Percentiles rank a stretch among this genome's conserved stretches.
phyloP scores from a whole-genome alignment of 2,329 filamentous ascomycete species.

The Myriangium duriaei region DNA sequence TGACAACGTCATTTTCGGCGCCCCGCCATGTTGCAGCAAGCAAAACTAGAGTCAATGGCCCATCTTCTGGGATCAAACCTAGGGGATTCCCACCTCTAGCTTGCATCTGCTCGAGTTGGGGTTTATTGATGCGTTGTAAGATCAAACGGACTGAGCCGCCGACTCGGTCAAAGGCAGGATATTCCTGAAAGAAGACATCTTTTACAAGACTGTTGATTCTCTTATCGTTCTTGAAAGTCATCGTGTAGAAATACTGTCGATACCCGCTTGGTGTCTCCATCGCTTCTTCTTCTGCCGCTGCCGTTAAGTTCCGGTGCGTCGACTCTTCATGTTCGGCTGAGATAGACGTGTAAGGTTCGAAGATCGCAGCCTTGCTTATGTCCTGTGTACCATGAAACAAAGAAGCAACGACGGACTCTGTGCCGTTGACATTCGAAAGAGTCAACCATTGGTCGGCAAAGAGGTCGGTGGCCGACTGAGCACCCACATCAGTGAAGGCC shows the following conservation, averaged over 20 bases:
- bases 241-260: conserved; percentile 23
- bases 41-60: not conserved
- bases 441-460: conserved; percentile 1
- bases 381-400: conserved; percentile 1
- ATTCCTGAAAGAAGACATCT: conserved; percentile 18
- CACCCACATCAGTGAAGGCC: conserved; percentile 1
- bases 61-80: conserved; percentile 2
- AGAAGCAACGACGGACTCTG: not conserved
- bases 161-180: too few species aligned
- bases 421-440: conserved; percentile 3
- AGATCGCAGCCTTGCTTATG: conserved; percentile 5
- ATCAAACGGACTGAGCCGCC: not conserved
- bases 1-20: conserved; percentile 12
- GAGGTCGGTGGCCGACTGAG: not conserved
- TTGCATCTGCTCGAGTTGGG: conserved; percentile 3
- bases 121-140: conserved; percentile 2
- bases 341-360: not conserved
- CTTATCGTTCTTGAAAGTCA: conserved; percentile 21
- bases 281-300: conserved; percentile 1
- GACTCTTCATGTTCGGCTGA: not conserved
- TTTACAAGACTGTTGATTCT: conserved; percentile 18
- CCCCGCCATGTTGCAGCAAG: conserved; percentile 13
- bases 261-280: not conserved
- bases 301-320: not conserved
- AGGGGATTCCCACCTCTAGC: conserved; percentile 6